These are phyloP conservation scores for Solanum etuberosum DNA, from an alignment of 257 asterid species.

Conservation along the genomic window DNA sequence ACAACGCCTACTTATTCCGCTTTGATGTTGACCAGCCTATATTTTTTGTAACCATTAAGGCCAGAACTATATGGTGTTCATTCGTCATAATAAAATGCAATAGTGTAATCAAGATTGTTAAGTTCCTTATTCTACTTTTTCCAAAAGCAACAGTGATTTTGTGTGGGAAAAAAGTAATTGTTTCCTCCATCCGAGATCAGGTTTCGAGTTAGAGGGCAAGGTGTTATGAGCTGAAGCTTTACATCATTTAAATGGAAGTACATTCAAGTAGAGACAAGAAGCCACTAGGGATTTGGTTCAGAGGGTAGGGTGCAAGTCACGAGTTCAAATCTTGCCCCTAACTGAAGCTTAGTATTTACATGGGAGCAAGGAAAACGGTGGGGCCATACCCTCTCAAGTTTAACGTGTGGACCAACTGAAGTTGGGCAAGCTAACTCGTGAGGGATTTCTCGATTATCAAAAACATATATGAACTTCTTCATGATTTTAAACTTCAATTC, in stretches of 20 bases:
- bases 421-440: not conserved
- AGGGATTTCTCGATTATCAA: not conserved
- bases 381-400: not conserved
- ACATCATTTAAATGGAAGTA: not conserved
- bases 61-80: not conserved
- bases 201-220: not conserved
- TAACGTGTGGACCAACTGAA: not conserved
- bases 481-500: not conserved
- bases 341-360: not conserved
- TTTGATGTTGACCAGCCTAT: conserved; percentile 38
- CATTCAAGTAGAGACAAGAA: not conserved
- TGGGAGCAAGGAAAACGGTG: not conserved
- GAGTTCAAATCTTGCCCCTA: not conserved
- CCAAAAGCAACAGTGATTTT: not conserved
- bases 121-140: not conserved
- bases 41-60: conserved; percentile 6
- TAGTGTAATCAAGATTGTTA: not conserved
- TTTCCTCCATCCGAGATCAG: not conserved
- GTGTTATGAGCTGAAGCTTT: not conserved
- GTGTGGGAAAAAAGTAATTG: not conserved
- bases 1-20: conserved; percentile 43
- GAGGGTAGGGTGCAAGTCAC: not conserved
- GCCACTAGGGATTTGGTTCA: not conserved
- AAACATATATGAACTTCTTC: not conserved
- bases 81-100: not conserved